phyloP scores from a whole-genome alignment of 495 filamentous ascomycete genomes.

The Lophium mytilinum region DNA sequence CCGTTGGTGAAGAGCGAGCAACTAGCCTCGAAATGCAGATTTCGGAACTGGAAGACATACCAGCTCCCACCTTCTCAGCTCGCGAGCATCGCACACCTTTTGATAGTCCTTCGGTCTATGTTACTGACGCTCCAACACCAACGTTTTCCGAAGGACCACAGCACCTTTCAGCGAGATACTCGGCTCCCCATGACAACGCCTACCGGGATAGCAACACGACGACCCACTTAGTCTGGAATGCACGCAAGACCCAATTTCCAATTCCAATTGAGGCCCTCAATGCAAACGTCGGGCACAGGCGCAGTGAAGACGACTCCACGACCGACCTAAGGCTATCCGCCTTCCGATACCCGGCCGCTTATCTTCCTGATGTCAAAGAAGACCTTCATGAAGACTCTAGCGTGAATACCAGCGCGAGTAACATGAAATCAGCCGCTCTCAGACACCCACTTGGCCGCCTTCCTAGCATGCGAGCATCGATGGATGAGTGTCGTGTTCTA shows the following conservation, averaged over 20 bases:
- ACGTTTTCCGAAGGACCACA: too few species aligned
- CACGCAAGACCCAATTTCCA: not conserved
- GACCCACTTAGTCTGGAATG: conserved; percentile 19
- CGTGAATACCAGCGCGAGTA: conserved; percentile 28
- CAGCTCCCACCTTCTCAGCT: too few species aligned
- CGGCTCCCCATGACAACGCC: not conserved
- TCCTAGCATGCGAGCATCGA: conserved; percentile 3
- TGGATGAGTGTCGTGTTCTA: conserved; percentile 7
- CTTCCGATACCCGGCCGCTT: conserved; percentile 15
- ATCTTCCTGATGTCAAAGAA: conserved; percentile 34
- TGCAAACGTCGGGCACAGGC: not conserved
- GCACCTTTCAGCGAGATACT: not conserved
- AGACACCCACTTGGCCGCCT: conserved; percentile 19
- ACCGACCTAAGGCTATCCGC: conserved; percentile 18
- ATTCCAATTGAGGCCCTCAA: not conserved
- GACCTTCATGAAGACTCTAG: conserved; percentile 33
- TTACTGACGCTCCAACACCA: too few species aligned
- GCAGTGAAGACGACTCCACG: conserved; percentile 11
- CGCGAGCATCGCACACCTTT: too few species aligned
- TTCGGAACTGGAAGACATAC: too few species aligned
- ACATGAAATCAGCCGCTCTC: conserved; percentile 20
- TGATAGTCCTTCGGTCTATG: too few species aligned
- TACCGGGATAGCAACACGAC: conserved; percentile 19
- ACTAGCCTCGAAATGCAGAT: too few species aligned
- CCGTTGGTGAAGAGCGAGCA: too few species aligned